Base-by-base conservation (phyloP, 257 asterid species). In the Paulownia fortunei region DNA sequence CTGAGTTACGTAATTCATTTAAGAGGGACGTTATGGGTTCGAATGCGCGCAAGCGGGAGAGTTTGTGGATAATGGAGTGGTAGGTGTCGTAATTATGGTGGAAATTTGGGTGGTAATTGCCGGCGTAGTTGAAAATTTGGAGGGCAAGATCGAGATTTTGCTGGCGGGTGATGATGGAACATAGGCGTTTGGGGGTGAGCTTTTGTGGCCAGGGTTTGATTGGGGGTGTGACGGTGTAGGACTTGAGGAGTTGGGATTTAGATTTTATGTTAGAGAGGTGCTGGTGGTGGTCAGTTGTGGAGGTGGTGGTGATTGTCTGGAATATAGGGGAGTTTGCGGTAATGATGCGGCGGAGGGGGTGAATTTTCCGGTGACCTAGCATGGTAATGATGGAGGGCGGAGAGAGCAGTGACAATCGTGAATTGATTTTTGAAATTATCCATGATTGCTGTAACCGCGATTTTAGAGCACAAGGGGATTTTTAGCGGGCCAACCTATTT, bases 141-240 rank as follows among this genome's bases (percentile, higher is more conserved):
- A 94, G 85, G 73, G 98, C 91, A 2, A 92, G 91, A 59, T 88
- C 96, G 59, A 90, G 82, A 77, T 91, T 88, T 54, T 86, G 96
- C 82, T 92, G 98, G 68, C 79, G 74, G 78, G 86, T 79, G 84
- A 91, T 74, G 55, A 93, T 80, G 69, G 92, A 76, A 85, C 87
- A 76, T 23, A 93, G 93, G 74, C 85, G 88, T 65, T 91, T 91
- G 39, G 84, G 87, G 78, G 90, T 83, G 69, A 91, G 97, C 8
- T 75, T 77, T 55, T 77, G 88, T 23, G 98, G 99, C 98, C 99
- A 95, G 49, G 98, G 96, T 72, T 91, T 88, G 84, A 95, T 86
- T 32, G 98, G 98, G 18, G 99, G 97, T 4, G 97, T 89, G 71
- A 93, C 92, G 8, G 87, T 76, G 94, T 83, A 88, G 70, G 90